Percentiles rank a stretch among this genome's conserved stretches.
Conservation (phyloP, 1,284 basidiomycete species). For the Jaminaea rosea region DNA sequence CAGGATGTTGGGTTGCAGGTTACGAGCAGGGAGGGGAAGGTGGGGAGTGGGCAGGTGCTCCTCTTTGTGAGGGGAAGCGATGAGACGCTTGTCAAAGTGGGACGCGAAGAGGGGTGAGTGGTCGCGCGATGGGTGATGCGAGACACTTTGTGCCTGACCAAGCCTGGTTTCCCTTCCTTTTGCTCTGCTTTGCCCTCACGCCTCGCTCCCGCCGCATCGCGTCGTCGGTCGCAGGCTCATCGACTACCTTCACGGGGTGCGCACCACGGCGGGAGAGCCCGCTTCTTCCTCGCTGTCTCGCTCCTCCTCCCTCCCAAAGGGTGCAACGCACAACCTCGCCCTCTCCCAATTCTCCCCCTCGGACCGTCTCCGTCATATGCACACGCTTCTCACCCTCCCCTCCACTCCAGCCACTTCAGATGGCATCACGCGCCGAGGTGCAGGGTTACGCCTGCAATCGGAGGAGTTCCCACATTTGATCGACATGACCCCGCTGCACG, state of each 20-base stretch:
- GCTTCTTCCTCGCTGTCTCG: constrained; percentile 6
- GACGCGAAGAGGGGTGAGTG: constrained; percentile 8
- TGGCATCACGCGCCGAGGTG: constrained; percentile 13
- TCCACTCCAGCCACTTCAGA: constrained; percentile 3
- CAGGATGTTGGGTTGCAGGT: constrained; percentile 22
- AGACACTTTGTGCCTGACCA: neutral
- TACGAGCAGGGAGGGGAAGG: constrained; percentile 25
- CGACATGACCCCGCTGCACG: constrained; percentile 42
- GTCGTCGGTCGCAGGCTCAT: constrained; percentile 15
- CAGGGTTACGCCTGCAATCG: constrained; percentile 19
- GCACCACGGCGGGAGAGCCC: constrained; percentile 7
- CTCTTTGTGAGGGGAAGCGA: constrained; percentile 33
- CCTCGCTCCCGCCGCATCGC: neutral
- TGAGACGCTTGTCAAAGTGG: constrained; percentile 2
- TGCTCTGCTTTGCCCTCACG: constrained; percentile 4
- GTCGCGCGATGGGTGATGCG: neutral
- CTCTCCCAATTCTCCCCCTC: constrained; percentile 4
- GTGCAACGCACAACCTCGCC: constrained; percentile 9
- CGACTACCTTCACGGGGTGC: constrained; percentile 39
- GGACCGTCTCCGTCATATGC: constrained; percentile 8
- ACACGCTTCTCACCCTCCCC: constrained; percentile 6
- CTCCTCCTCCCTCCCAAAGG: constrained; percentile 8
- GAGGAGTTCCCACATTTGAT: constrained; percentile 35
- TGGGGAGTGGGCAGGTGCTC: constrained; percentile 19
- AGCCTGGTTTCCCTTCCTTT: neutral